Conservation (phyloP, 192 early-diverging fungal species). For the Backusella mclennaniae region DNA sequence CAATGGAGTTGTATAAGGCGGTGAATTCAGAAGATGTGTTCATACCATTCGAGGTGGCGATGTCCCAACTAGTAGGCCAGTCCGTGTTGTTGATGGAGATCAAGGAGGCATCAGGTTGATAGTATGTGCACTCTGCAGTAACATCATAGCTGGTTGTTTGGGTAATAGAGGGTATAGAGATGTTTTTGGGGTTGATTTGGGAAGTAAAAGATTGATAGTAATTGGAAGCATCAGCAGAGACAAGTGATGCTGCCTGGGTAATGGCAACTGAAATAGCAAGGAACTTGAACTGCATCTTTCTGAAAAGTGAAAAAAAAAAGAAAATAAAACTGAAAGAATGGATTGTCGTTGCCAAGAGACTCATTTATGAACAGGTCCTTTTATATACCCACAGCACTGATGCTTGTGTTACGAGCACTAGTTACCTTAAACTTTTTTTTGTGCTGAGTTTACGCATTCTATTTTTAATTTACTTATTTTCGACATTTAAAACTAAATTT, state of each 20-base stretch:
- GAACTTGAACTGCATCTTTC: conserved; percentile 27
- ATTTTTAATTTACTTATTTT: conserved; percentile 8
- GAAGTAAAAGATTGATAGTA: conserved; percentile 16
- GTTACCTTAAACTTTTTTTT: background rate
- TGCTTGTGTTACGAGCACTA: background rate
- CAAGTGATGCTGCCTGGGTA: background rate
- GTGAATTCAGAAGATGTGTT: conserved; percentile 38
- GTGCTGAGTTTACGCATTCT: background rate
- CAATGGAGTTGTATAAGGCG: conserved; percentile 42
- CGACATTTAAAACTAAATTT: background rate
- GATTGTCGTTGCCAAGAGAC: background rate
- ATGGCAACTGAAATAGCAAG: conserved; percentile 25
- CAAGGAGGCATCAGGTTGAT: conserved; percentile 19
- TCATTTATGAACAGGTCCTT: background rate
- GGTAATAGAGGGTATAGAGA: conserved; percentile 32
- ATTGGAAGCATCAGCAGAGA: background rate
- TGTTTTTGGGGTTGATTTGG: conserved; percentile 10
- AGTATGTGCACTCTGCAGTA: conserved; percentile 20
- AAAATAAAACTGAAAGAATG: background rate
- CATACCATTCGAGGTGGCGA: conserved; percentile 30
- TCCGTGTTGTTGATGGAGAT: conserved; percentile 3
- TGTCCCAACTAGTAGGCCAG: conserved; percentile 30
- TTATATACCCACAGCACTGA: conserved; percentile 4
- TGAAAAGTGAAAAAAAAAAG: background rate
- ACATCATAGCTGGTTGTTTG: conserved; percentile 30